phyloP scores from a whole-genome alignment of 768 basidiomycete species.

The Suillus cothurnatus region DNA sequence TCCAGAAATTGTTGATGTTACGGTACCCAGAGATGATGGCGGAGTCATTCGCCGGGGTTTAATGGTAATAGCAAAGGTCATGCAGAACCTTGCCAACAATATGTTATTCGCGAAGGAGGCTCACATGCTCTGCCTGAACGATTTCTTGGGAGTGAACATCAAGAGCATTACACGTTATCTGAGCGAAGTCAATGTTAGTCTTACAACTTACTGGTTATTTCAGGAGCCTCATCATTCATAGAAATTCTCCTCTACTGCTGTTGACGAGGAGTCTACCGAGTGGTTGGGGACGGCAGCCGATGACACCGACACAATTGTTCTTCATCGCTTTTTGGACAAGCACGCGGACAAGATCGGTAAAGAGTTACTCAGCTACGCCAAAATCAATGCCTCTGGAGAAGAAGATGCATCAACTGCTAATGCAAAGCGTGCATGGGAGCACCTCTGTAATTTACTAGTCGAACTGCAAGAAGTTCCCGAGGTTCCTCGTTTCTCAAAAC shows the following conservation, averaged over 20 bases:
- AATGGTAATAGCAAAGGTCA: slow-evolving; percentile 86
- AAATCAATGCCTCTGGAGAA: slow-evolving; percentile 48
- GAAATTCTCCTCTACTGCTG: slow-evolving; percentile 46
- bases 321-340: slow-evolving; percentile 83
- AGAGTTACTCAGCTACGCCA: slow-evolving; percentile 75
- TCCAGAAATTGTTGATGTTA: slow-evolving; percentile 83
- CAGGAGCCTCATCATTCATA: slow-evolving; percentile 17
- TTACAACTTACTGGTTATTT: not conserved
- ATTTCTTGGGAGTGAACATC: slow-evolving; percentile 72
- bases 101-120: slow-evolving; percentile 91
- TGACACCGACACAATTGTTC: slow-evolving; percentile 80
- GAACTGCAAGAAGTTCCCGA: slow-evolving; percentile 74
- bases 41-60: slow-evolving; percentile 71
- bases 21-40: slow-evolving; percentile 65
- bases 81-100: slow-evolving; percentile 94
- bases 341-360: slow-evolving; percentile 89
- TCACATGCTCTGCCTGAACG: slow-evolving; percentile 80
- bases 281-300: slow-evolving; percentile 80
- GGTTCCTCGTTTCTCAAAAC: slow-evolving; percentile 58
- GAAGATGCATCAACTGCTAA: slow-evolving; percentile 54
- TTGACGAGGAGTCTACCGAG: slow-evolving; percentile 66
- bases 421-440: slow-evolving; percentile 85
- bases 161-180: slow-evolving; percentile 75
- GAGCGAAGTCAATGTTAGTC: slow-evolving; percentile 69
- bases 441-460: slow-evolving; percentile 75